Evolutionary conservation across 768 basidiomycete genomes (phyloP).

Genomic region (Cystobasidium ongulense): DNA sequence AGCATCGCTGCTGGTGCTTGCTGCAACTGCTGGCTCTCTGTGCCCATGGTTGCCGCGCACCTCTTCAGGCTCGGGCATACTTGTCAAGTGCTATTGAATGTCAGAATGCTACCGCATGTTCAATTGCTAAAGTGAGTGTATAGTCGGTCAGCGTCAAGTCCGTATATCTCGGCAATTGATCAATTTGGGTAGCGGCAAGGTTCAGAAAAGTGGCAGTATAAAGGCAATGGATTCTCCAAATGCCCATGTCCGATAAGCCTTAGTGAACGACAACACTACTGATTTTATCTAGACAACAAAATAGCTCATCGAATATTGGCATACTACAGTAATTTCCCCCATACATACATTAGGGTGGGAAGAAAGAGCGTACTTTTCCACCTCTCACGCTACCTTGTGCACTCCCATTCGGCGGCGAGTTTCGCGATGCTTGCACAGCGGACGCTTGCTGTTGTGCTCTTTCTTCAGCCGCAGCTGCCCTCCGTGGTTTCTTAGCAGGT

Average conservation of each 20-base stretch:
- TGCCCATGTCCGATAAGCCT: no score
- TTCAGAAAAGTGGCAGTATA: no score
- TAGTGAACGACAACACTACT: no score
- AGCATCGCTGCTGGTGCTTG: neutral
- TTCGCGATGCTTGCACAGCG: neutral
- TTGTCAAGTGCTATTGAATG: neutral
- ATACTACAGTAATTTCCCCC: no score
- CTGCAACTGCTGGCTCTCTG: neutral
- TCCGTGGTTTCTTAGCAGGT: conserved; percentile 4
- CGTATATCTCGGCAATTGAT: no score
- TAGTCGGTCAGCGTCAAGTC: no score
- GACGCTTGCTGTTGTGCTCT: neutral
- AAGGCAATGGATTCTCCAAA: no score
- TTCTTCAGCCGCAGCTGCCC: conserved; percentile 16
- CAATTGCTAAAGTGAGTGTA: no score
- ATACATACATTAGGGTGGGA: conserved; percentile 10
- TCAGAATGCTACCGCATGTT: neutral
- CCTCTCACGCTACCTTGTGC: conserved; percentile 17
- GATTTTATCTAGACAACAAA: neutral
- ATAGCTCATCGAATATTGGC: no score
- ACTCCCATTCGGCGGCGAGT: conserved; percentile 8
- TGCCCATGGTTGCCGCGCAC: neutral
- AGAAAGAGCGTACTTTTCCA: conserved; percentile 30
- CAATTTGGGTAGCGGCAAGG: no score
- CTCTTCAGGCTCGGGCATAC: neutral